These are phyloP conservation scores for Tetrapisispora fleetii DNA, from an alignment of 805 yeast genomes.

Conservation along the genomic window DNA sequence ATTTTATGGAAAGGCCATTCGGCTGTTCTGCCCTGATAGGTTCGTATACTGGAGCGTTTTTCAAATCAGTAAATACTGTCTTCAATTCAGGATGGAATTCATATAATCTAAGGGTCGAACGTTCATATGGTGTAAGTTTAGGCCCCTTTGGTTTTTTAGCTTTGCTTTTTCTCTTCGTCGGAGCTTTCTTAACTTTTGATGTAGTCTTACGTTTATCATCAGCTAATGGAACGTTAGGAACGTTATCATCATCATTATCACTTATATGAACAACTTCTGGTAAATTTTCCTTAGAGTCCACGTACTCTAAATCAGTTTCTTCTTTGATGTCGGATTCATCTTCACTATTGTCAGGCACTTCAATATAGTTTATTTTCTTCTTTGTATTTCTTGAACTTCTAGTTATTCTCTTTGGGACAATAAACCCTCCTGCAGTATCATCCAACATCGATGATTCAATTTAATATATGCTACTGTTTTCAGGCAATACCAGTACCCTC, in stretches of 20 bases:
- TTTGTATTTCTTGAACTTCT: conserved; percentile 23
- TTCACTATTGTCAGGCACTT: conserved; percentile 17
- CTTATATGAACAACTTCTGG: conserved; percentile 4
- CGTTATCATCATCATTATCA: conserved; percentile 16
- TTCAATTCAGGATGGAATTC: conserved; percentile 71
- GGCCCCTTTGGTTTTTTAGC: conserved; percentile 31
- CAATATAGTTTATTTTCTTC: conserved; percentile 30
- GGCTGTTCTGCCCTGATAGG: conserved; percentile 67
- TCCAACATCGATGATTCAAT: background rate
- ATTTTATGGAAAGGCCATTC: conserved; percentile 54
- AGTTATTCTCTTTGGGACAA: conserved; percentile 12
- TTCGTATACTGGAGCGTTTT: conserved; percentile 34
- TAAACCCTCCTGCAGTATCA: conserved; percentile 20
- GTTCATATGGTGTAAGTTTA: conserved; percentile 56
- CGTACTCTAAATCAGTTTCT: conserved; percentile 6
- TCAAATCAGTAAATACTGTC: conserved; percentile 60
- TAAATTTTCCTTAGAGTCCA: conserved; percentile 2
- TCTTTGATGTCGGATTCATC: background rate
- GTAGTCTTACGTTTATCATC: conserved; percentile 13
- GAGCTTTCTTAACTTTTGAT: conserved; percentile 8
- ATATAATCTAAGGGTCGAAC: conserved; percentile 58
- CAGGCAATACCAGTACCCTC: no score
- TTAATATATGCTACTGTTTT: background rate
- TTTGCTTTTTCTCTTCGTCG: conserved; percentile 4
- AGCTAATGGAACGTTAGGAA: conserved; percentile 17